Base-by-base conservation (phyloP, 1,139 yeast species). In the Geotrichum australiense region DNA sequence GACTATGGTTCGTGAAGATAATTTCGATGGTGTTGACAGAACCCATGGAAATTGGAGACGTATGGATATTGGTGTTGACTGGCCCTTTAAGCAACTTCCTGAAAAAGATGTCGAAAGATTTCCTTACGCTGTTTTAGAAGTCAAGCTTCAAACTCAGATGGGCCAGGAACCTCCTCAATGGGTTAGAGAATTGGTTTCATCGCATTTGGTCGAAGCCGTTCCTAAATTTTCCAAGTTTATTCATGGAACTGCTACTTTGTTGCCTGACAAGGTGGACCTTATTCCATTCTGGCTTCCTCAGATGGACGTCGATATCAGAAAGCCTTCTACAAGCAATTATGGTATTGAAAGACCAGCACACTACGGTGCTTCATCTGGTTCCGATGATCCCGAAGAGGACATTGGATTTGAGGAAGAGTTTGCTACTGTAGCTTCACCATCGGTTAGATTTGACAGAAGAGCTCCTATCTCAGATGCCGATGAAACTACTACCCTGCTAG, bases 261-360 rank as follows among this genome's bases (percentile, higher is more conserved):
- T 91, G 53, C 91, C 95, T 10, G 93, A 86, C 33, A 75, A 71
- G 61, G 87, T 86, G 34, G 74, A 78, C 43, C 73, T 86, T 51
- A 80, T 91, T 55, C 98, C 98, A 41, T 91, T 85, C 66, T 91
- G 98, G 98, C 71, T 80, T 52, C 96, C 97, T n/a, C 98, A 91
- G 66, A 91, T 91, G 98, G 85, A 78, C 52, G 81, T 81, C 40
- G 98, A 91, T 60, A 91, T 91, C 53, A 79, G 94, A 61, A 91
- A 91, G 62, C 96, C 96, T 25, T 77, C 80, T 49, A 66, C 75
- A 29, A 76, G 76, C 56, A 76, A 74, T 49, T 77, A 75, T 54
- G 94, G 94, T 53, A 73, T 75, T 45, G 69, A 65, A 47, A 66
- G 80, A 24, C 78, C 79, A 16, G 69, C 69, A 35, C 74, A 70